Evolutionary conservation across 331 rosid species (phyloP), one percentile per base, ranked within the genome.

Genomic region (Rosa hybrid): DNA sequence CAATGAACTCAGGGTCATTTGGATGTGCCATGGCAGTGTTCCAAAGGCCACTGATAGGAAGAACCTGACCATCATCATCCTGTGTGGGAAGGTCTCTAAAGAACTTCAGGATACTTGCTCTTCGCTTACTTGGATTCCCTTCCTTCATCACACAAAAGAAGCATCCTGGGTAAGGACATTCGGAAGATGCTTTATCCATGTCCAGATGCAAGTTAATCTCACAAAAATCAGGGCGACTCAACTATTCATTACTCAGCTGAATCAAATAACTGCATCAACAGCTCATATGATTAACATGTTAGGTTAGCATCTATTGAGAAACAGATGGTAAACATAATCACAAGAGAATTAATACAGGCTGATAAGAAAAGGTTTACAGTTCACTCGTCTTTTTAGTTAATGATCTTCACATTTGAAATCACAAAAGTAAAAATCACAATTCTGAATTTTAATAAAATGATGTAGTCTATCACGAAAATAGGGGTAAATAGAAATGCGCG

Each of bases 11-110:
- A 16, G 98, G 97, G 70, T 96, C 98, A 77, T 96, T 96, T 49
- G 99, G 99, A 81, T 96, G 99, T 53, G 99, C 99, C 99, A 96
- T 96, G 64, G 99, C 98, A 0, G 99, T 96, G 87, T 96, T 96
- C 99, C 99, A 96, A 78, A 96, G 97, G 76, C 98, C 99, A 74
- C 99, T 96, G 77, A 96, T 96, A 38, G 99, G 98, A 20, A 96
- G 99, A 84, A 96, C 99, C 86, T 93, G 98, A 79, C 96, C 99
- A 86, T 96, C 98, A 5, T 93, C 98, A 79, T 96, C 99, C 84
- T 91, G 97, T 46, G 92, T 83, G 44, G 99, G 99, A 76, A 96
- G 98, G 72, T 96, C 99, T 68, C 99, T 85, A 69, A 96, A 96
- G 85, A 91, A 96, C 70, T 96, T 93, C 72, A 93, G 79, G 73